phyloP scores from a whole-genome alignment of 495 filamentous ascomycete species.

The Chaetomium tenue region DNA sequence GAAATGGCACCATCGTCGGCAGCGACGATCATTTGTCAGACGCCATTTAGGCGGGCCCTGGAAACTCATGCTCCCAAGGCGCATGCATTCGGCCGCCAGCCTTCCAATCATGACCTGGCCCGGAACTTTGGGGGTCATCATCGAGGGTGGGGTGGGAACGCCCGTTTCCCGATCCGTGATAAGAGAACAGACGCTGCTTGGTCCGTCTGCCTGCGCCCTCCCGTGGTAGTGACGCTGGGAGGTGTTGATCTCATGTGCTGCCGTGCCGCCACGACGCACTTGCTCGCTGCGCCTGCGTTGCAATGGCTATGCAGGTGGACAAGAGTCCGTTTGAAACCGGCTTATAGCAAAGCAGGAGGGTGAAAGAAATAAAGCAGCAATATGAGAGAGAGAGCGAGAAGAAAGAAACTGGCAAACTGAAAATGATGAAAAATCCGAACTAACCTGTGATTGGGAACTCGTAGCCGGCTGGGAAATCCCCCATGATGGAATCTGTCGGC shows the following conservation, averaged over 20 bases:
- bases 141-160: slow-evolving; percentile 21
- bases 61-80: slow-evolving; percentile 16
- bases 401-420: slow-evolving; percentile 5
- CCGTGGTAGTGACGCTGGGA: slow-evolving; percentile 4
- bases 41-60: slow-evolving; percentile 29
- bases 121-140: slow-evolving; percentile 24
- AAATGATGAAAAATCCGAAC: slow-evolving; percentile 21
- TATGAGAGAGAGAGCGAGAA: not conserved
- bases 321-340: too few relatives aligned
- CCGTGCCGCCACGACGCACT: slow-evolving; percentile 15
- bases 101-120: slow-evolving; percentile 32
- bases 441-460: slow-evolving; percentile 29
- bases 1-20: slow-evolving; percentile 43
- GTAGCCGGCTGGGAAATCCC: slow-evolving; percentile 42
- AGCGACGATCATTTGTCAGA: slow-evolving; percentile 41
- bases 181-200: slow-evolving; percentile 27
- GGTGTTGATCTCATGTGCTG: slow-evolving; percentile 16
- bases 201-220: slow-evolving; percentile 16
- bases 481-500: slow-evolving; percentile 37
- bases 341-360: too few relatives aligned
- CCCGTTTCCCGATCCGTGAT: slow-evolving; percentile 31
- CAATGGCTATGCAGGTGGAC: slow-evolving; percentile 2
- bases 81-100: slow-evolving; percentile 23
- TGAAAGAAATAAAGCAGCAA: slow-evolving; percentile 6
- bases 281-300: slow-evolving; percentile 7